phyloP scores from a whole-genome alignment of 2,329 filamentous ascomycete species.

The Fusarium sp. region DNA sequence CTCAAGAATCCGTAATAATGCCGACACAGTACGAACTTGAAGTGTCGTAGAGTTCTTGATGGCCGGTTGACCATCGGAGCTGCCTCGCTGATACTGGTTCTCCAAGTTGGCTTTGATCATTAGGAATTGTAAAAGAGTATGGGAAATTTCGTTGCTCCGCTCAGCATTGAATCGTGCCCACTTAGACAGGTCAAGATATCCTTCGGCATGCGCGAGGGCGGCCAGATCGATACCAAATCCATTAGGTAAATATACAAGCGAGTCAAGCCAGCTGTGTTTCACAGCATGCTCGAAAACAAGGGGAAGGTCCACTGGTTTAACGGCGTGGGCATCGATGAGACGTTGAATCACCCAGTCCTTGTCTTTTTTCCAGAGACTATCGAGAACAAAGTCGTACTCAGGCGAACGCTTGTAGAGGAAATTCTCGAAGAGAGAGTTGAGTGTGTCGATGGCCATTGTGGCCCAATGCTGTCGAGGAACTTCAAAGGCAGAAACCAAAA shows the following conservation, averaged over 20 bases:
- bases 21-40: conserved; percentile 84
- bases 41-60: conserved; percentile 75
- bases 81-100: conserved; percentile 71
- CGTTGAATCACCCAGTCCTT: conserved; percentile 84
- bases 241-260: conserved; percentile 79
- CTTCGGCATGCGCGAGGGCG: conserved; percentile 82
- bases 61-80: conserved; percentile 66
- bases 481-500: conserved; percentile 79
- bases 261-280: conserved; percentile 84
- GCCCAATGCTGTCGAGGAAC: conserved; percentile 79
- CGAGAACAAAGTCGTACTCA: conserved; percentile 86
- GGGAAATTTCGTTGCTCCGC: conserved; percentile 72
- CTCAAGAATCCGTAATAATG: conserved; percentile 80
- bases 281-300: conserved; percentile 70
- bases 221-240: conserved; percentile 89
- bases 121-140: conserved; percentile 80
- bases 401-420: conserved; percentile 82
- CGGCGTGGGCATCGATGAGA: conserved; percentile 82
- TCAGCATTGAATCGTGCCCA: conserved; percentile 80
- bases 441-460: conserved; percentile 75
- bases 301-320: conserved; percentile 65
- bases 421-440: conserved; percentile 80
- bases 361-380: conserved; percentile 92
- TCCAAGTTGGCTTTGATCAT: conserved; percentile 86
- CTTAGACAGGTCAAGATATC: conserved; percentile 79